These are phyloP conservation scores for Lasiodiplodia sp. DNA, from an alignment of 2,329 filamentous ascomycete genomes.

Conservation along the genomic window DNA sequence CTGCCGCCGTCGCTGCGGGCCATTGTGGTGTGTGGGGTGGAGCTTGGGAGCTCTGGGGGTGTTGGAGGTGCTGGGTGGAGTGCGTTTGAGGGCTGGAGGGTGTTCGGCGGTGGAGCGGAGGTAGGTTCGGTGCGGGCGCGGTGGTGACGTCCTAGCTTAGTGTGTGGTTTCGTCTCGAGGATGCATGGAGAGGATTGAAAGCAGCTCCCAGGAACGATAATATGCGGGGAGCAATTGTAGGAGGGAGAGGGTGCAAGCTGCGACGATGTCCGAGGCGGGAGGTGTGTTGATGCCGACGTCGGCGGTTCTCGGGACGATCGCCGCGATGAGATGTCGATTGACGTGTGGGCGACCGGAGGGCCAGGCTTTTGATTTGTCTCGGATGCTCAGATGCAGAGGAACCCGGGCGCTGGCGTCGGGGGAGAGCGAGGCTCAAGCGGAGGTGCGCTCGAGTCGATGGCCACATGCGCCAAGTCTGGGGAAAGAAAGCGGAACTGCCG, in stretches of 20 bases:
- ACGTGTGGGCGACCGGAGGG: not conserved
- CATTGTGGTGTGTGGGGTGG: not conserved
- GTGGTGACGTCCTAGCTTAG: too few species aligned
- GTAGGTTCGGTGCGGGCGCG: not conserved
- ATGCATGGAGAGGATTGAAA: not conserved
- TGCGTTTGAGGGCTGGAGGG: too few species aligned
- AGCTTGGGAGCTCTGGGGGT: not conserved
- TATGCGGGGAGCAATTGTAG: not conserved
- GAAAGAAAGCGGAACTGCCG: constrained; percentile 11
- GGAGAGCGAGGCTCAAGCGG: not conserved
- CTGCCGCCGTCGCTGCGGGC: not conserved
- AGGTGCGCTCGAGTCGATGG: not conserved
- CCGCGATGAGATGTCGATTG: not conserved
- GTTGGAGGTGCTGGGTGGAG: not conserved
- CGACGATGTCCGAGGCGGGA: not conserved
- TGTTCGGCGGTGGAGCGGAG: not conserved
- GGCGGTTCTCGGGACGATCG: not conserved
- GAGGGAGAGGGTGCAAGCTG: not conserved
- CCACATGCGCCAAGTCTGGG: constrained; percentile 23
- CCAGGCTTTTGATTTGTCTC: not conserved
- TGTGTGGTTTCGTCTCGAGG: not conserved
- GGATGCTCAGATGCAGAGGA: not conserved
- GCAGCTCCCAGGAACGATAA: not conserved
- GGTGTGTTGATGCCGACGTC: not conserved
- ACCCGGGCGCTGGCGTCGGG: not conserved